Percentiles rank a stretch among this genome's conserved stretches.
These are phyloP conservation scores for Lactarius hengduanensis DNA, from an alignment of 768 basidiomycete species.

Conservation along the genomic window DNA sequence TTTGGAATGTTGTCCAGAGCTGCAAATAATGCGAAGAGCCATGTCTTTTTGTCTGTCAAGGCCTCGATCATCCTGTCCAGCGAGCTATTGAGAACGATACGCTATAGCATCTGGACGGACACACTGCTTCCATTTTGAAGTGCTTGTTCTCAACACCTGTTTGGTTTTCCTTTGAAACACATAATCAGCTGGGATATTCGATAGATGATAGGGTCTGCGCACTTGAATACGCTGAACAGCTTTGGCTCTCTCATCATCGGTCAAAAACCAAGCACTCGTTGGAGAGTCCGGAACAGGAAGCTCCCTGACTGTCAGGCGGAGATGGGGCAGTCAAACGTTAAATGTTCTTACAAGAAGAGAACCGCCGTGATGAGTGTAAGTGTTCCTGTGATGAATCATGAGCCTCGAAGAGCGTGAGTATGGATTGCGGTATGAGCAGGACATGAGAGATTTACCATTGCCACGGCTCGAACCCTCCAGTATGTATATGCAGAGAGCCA, in stretches of 20 bases:
- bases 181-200: not conserved
- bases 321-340: not conserved
- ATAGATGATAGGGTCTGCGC: not conserved
- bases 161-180: constrained; percentile 56
- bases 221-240: constrained; percentile 68
- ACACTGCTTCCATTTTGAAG: constrained; percentile 79
- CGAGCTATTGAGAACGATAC: not conserved
- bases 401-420: constrained; percentile 41
- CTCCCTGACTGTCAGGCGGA: constrained; percentile 35
- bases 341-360: constrained; percentile 50
- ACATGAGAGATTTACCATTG: constrained; percentile 50
- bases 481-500: constrained; percentile 61
- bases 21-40: constrained; percentile 71
- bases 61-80: constrained; percentile 61
- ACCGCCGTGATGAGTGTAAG: constrained; percentile 54
- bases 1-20: constrained; percentile 63
- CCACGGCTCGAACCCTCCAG: constrained; percentile 61
- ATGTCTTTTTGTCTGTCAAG: constrained; percentile 66
- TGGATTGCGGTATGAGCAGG: constrained; percentile 18
- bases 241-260: constrained; percentile 56
- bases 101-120: constrained; percentile 32
- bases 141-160: constrained; percentile 80
- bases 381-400: constrained; percentile 67
- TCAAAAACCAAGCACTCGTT: constrained; percentile 72
- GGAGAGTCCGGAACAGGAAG: constrained; percentile 73